Percentiles rank a stretch among this genome's conserved stretches.
These are phyloP conservation scores for Angophora floribunda DNA, from an alignment of 345 rosid genomes.

Conservation along the genomic window DNA sequence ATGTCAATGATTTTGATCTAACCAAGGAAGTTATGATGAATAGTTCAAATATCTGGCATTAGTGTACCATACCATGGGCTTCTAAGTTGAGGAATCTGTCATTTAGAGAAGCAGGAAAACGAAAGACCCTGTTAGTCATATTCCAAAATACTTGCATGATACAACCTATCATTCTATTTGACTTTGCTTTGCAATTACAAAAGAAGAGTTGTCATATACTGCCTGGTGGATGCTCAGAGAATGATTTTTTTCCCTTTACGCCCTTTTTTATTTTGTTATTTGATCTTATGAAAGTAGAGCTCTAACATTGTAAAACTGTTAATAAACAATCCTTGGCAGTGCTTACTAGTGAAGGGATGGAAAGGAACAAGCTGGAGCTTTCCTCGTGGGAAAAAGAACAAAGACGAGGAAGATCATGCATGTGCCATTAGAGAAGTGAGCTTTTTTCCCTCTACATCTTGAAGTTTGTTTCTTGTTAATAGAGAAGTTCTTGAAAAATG, in stretches of 20 bases:
- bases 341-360: constrained; percentile 97
- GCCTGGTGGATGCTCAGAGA: not conserved
- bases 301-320: not conserved
- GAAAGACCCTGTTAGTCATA: not conserved
- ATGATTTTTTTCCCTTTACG: not conserved
- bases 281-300: not conserved
- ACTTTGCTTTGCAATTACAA: not conserved
- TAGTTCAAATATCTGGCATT: not conserved
- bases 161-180: not conserved
- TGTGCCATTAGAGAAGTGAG: constrained; percentile 95
- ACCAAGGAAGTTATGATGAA: not conserved
- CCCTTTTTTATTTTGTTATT: not conserved
- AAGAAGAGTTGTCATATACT: not conserved
- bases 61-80: not conserved
- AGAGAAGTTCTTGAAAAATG: not conserved
- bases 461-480: not conserved
- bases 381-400: constrained; percentile 98
- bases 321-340: constrained; percentile 8
- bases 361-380: constrained; percentile 99
- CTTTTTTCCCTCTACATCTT: not conserved
- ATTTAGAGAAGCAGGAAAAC: not conserved
- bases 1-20: not conserved
- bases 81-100: not conserved
- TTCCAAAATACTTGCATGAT: not conserved
- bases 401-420: constrained; percentile 97